Percentiles rank a stretch among this genome's conserved stretches.
These are phyloP conservation scores for Acacia pycnantha DNA, from an alignment of 331 rosid species.

Conservation along the genomic window DNA sequence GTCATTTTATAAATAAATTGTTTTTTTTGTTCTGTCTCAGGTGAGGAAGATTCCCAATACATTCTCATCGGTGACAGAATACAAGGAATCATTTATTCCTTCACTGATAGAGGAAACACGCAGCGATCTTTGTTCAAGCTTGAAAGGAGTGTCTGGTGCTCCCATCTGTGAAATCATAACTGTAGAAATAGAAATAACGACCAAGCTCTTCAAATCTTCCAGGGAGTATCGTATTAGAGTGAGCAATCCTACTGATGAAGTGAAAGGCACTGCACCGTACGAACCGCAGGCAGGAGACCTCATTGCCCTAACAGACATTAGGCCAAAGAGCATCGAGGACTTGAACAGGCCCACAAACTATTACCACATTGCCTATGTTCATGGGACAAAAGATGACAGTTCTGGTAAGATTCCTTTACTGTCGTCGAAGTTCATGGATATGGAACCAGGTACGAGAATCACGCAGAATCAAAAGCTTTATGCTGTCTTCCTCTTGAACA, in stretches of 20 bases:
- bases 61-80: conserved; percentile 31
- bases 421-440: conserved; percentile 30
- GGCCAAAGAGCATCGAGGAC: conserved; percentile 21
- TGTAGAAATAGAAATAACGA: not conserved
- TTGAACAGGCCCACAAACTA: conserved; percentile 16
- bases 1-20: not conserved
- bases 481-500: conserved; percentile 36
- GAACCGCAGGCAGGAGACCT: conserved; percentile 30
- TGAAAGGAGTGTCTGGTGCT: conserved; percentile 20
- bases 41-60: conserved; percentile 41
- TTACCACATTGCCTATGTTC: conserved; percentile 44
- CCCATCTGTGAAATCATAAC: conserved; percentile 30
- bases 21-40: conserved; percentile 9
- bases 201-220: not conserved
- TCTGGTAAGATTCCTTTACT: not conserved
- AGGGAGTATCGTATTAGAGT: conserved; percentile 16
- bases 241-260: not conserved
- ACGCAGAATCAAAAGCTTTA: not conserved
- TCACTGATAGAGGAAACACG: conserved; percentile 52
- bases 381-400: not conserved
- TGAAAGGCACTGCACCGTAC: conserved; percentile 8
- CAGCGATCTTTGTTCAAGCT: conserved; percentile 41
- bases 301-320: conserved; percentile 28
- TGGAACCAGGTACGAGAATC: not conserved
- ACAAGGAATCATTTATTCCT: conserved; percentile 41